Evolutionary conservation across 345 rosid species (phyloP).

Genomic region (Gossypium thurberi): DNA sequence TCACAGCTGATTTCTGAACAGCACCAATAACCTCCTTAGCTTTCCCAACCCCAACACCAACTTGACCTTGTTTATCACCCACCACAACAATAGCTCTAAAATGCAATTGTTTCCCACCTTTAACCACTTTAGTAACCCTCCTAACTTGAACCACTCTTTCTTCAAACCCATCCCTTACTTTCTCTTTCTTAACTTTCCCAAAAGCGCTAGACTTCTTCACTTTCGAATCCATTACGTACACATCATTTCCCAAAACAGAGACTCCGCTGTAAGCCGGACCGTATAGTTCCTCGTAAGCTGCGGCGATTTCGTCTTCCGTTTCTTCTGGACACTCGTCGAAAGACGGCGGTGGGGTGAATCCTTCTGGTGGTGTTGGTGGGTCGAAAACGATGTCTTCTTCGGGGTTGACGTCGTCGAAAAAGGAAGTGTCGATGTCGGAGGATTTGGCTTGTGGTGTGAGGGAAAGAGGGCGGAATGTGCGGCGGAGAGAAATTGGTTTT

Average conservation of each 20-base stretch:
- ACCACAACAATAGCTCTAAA: constrained; percentile 80
- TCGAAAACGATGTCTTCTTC: constrained; percentile 46
- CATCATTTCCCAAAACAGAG: constrained; percentile 49
- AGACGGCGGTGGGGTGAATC: constrained; percentile 42
- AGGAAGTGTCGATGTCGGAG: constrained; percentile 35
- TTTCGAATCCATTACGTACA: constrained; percentile 62
- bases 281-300: constrained; percentile 68
- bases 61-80: constrained; percentile 74
- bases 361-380: constrained; percentile 61
- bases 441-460: constrained; percentile 13
- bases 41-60: constrained; percentile 86
- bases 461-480: constrained; percentile 26
- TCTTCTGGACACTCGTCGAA: constrained; percentile 74
- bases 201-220: constrained; percentile 39
- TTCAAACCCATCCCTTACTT: constrained; percentile 65
- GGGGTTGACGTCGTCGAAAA: constrained; percentile 41
- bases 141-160: constrained; percentile 85
- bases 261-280: constrained; percentile 79
- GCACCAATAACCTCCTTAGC: constrained; percentile 77
- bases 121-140: constrained; percentile 83
- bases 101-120: constrained; percentile 83
- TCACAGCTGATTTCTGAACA: constrained; percentile 66
- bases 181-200: constrained; percentile 53
- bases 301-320: constrained; percentile 63
- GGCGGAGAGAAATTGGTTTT: constrained; percentile 17